Conservation (phyloP, 257 asterid species). For the Schizonepeta tenuifolia region DNA sequence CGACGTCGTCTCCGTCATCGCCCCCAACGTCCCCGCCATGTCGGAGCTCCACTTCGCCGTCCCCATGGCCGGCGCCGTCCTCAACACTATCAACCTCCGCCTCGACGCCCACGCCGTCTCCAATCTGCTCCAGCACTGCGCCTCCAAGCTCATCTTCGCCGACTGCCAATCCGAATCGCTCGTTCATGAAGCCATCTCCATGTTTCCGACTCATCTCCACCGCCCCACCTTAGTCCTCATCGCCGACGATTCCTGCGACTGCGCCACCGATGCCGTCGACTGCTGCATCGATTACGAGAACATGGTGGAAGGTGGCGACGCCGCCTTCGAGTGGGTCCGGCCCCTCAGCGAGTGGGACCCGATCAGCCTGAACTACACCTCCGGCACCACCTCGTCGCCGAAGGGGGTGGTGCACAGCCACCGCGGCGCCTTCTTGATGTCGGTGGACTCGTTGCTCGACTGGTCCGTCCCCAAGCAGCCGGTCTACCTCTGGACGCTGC, state of each 20-base stretch:
- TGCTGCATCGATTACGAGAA: conserved; percentile 37
- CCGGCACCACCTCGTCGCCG: conserved; percentile 64
- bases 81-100: conserved; percentile 56
- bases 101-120: conserved; percentile 52
- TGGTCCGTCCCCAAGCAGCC: conserved; percentile 48
- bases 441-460: conserved; percentile 37
- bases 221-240: conserved; percentile 42
- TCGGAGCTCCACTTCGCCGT: conserved; percentile 71
- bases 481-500: conserved; percentile 55
- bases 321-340: conserved; percentile 44
- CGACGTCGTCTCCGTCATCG: conserved; percentile 61
- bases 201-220: conserved; percentile 34
- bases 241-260: conserved; percentile 26
- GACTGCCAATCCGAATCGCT: conserved; percentile 44
- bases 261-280: background rate
- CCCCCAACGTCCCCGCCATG: conserved; percentile 70
- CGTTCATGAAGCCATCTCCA: conserved; percentile 47
- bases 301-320: conserved; percentile 45
- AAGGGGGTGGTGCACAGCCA: conserved; percentile 62
- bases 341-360: conserved; percentile 58
- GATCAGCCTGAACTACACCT: conserved; percentile 52
- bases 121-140: conserved; percentile 46
- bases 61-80: conserved; percentile 64
- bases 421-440: conserved; percentile 42
- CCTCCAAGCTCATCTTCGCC: conserved; percentile 53